A percentile compares a stretch with the other conserved stretches of the same genome.
Evolutionary conservation across 371 early-diverging fungal species (phyloP).

Genomic region (Mortierella sp.): DNA sequence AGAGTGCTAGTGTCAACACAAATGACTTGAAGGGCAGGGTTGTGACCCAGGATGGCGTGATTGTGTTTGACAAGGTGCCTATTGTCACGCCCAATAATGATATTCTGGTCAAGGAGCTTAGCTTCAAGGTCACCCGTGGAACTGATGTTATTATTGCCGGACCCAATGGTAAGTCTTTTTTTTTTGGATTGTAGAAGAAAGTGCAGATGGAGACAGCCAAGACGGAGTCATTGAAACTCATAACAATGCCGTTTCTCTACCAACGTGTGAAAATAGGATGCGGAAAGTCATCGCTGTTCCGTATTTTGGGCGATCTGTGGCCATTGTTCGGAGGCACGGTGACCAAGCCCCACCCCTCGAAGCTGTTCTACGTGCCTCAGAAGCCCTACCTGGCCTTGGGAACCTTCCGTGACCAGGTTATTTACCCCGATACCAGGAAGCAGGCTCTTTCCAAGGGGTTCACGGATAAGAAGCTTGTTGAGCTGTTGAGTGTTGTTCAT

Average conservation of each 20-base stretch:
- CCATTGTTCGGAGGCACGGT: slow-evolving; percentile 88
- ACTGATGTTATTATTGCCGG: slow-evolving; percentile 93
- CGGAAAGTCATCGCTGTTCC: slow-evolving; percentile 93
- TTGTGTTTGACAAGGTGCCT: slow-evolving; percentile 91
- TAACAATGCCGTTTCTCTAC: background rate
- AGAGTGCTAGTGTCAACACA: slow-evolving; percentile 62
- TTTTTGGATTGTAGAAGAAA: background rate
- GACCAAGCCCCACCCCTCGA: slow-evolving; percentile 81
- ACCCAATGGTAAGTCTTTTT: slow-evolving; percentile 78
- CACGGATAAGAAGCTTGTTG: slow-evolving; percentile 74
- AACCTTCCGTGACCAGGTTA: slow-evolving; percentile 92
- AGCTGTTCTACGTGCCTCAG: slow-evolving; percentile 96
- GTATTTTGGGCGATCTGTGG: slow-evolving; percentile 95
- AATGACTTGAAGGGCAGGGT: slow-evolving; percentile 72
- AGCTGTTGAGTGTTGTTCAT: slow-evolving; percentile 79
- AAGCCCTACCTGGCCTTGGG: slow-evolving; percentile 94
- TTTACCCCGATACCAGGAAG: slow-evolving; percentile 80
- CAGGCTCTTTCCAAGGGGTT: slow-evolving; percentile 69
- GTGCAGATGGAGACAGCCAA: background rate
- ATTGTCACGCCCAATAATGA: slow-evolving; percentile 96
- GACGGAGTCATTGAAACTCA: background rate
- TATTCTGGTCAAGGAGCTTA: slow-evolving; percentile 84
- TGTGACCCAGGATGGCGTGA: slow-evolving; percentile 75
- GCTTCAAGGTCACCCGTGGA: slow-evolving; percentile 87
- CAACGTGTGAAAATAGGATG: slow-evolving; percentile 13